Base-by-base conservation (phyloP, 2,329 filamentous ascomycete species). In the Colletotrichum tamarilloi region DNA sequence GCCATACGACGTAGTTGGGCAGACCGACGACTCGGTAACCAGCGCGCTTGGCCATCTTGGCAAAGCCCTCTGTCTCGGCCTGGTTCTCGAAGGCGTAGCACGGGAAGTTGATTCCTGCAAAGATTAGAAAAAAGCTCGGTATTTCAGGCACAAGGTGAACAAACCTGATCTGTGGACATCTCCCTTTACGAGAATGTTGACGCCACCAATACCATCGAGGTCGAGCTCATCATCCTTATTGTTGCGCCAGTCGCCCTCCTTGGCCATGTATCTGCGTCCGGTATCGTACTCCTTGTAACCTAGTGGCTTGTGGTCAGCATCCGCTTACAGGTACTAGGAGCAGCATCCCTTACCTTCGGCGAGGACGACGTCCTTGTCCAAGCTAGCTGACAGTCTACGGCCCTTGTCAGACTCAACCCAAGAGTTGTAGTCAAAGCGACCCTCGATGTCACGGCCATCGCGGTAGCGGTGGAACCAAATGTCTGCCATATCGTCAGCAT, bases 1-100 rank as follows among this genome's bases (percentile, higher is more conserved):
- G 97, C 97, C 97, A 99, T 72, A 99, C 96, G 63, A 99, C 92
- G 82, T 99, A 99, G 83, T 99, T 99, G 55, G 96, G 97, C 68
- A 99, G 87, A 58, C 97, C 97, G 77, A 95, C 90, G 30, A 99
- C 97, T 79, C 94, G 89, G 82, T 98, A 98, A 57, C 97, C 97
- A 22, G 97, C 97, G 75, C 95, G 90, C 86, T 97, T 98, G 73
- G 97, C 97, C 97, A 99, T 99, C 83, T 97, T 98, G 49, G 97
- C 97, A 80, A 99, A 99, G 7, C 97, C 97, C 85, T 99, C 97
- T 5, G 97, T 99, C 84, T 99, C 97, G 76, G 97, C 97, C 85
- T 99, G 97, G 84, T 99, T 98, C 82, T 99, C 97, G 81, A 99
- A 99, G 3, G 97, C 90, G 80, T 99, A 99, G 81, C 92, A 92